A percentile compares a stretch with the other conserved stretches of the same genome.
These are phyloP conservation scores for Paraphaeosphaeria minitans DNA, from an alignment of 2,329 filamentous ascomycete genomes.

Conservation along the genomic window DNA sequence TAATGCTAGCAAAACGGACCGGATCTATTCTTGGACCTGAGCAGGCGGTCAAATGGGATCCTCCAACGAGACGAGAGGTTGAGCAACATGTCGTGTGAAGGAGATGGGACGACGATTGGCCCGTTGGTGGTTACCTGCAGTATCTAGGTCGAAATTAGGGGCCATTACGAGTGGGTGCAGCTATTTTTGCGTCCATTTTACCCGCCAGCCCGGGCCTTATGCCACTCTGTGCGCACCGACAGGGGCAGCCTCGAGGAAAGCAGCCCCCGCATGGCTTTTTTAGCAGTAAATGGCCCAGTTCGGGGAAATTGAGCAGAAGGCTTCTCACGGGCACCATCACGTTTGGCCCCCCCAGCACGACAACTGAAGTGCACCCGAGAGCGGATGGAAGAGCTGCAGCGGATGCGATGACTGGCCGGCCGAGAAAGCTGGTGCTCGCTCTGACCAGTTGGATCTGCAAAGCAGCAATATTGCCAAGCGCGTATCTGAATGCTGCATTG, in stretches of 20 bases:
- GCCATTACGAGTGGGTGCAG: constrained; percentile 35
- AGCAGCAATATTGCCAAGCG: constrained; percentile 40
- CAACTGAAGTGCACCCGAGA: constrained; percentile 27
- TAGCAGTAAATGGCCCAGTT: constrained; percentile 41
- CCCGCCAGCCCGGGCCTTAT: constrained; percentile 33
- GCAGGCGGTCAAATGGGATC: constrained; percentile 31
- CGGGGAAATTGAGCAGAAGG: constrained; percentile 24
- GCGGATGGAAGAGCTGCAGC: constrained; percentile 45
- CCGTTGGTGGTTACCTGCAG: constrained; percentile 31
- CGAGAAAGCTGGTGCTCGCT: constrained; percentile 42
- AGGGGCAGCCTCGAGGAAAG: constrained; percentile 11
- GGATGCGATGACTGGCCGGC: constrained; percentile 48
- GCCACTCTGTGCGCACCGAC: constrained; percentile 11
- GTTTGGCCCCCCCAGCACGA: constrained; percentile 28
- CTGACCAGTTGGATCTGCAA: constrained; percentile 43
- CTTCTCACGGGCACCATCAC: constrained; percentile 27
- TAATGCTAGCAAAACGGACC: constrained; percentile 48
- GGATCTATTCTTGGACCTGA: constrained; percentile 56
- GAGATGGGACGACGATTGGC: constrained; percentile 36
- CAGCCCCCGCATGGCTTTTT: constrained; percentile 36
- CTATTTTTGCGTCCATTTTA: constrained; percentile 49
- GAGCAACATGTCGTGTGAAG: constrained; percentile 33
- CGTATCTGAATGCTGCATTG: constrained; percentile 28
- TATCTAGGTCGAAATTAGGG: constrained; percentile 41
- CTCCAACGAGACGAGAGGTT: constrained; percentile 36